These are phyloP conservation scores for Vaccinium darrowii DNA, from an alignment of 148 eudicot genomes.

Conservation along the genomic window DNA sequence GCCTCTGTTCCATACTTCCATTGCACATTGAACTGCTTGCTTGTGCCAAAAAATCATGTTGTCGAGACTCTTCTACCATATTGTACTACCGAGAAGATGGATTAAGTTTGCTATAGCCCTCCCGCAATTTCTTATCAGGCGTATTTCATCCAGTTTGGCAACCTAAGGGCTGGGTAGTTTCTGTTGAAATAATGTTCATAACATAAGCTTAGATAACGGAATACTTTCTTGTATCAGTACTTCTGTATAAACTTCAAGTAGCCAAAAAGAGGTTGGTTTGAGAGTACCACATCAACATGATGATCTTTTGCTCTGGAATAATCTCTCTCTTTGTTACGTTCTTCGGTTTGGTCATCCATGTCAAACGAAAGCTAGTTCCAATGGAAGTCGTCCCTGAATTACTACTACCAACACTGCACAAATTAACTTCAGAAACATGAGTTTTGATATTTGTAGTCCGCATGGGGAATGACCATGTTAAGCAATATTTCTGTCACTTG, in stretches of 20 bases:
- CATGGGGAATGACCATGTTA: neutral
- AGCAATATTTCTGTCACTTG: neutral
- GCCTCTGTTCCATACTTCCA: no score
- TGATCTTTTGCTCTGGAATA: neutral
- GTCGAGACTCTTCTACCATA: neutral
- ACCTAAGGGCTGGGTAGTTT: no score
- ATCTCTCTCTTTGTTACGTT: neutral
- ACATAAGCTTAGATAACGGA: neutral
- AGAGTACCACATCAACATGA: neutral
- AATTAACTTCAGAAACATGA: neutral
- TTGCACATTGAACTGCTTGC: neutral
- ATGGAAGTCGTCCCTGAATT: neutral
- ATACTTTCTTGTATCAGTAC: neutral
- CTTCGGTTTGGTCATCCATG: neutral
- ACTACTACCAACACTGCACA: neutral
- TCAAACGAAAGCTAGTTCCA: neutral
- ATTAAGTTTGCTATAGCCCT: no score
- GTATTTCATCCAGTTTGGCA: no score
- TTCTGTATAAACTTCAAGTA: neutral
- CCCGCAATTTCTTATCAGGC: no score
- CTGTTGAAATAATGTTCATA: neutral
- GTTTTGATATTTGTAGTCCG: neutral
- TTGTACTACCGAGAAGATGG: no score
- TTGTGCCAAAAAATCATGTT: neutral
- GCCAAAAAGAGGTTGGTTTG: neutral